Conservation (phyloP, 2,329 filamentous ascomycete genomes). For the Aureobasidium leucospermi region DNA sequence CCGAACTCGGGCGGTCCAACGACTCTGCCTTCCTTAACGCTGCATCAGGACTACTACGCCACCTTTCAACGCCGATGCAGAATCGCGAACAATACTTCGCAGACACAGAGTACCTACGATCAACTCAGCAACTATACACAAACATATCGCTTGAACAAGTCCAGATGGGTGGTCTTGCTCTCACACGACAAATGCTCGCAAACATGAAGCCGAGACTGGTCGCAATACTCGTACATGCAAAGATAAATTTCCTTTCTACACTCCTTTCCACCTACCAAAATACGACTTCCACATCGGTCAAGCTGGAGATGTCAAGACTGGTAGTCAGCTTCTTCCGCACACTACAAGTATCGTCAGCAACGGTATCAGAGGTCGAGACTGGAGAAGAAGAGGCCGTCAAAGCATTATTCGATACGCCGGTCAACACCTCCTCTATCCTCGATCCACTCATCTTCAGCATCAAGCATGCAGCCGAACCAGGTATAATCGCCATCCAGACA, state of each 20-base stretch:
- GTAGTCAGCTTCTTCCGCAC: slow-evolving; percentile 3
- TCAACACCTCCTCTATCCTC: not conserved
- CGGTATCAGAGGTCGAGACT: not conserved
- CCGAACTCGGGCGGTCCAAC: not conserved
- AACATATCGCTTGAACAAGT: slow-evolving; percentile 12
- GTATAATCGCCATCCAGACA: slow-evolving; percentile 9
- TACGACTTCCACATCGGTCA: not conserved
- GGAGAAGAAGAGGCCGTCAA: not conserved
- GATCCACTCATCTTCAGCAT: slow-evolving; percentile 13
- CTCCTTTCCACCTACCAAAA: not conserved
- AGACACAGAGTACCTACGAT: not conserved
- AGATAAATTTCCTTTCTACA: not conserved
- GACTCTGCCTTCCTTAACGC: slow-evolving; percentile 15
- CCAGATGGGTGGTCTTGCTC: slow-evolving; percentile 14
- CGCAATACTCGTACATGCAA: not conserved
- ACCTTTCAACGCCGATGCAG: slow-evolving; percentile 11
- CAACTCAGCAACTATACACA: not conserved
- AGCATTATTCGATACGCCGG: not conserved
- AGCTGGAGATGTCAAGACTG: slow-evolving; percentile 1
- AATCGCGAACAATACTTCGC: slow-evolving; percentile 13
- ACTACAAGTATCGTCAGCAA: not conserved
- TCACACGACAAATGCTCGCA: slow-evolving; percentile 13
- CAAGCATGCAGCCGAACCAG: slow-evolving; percentile 11
- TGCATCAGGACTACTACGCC: slow-evolving; percentile 16
- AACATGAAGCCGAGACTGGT: slow-evolving; percentile 7